Evolutionary conservation across 73 alveolate genomes (phyloP).

Genomic region (Paramecium sexaurelia): DNA sequence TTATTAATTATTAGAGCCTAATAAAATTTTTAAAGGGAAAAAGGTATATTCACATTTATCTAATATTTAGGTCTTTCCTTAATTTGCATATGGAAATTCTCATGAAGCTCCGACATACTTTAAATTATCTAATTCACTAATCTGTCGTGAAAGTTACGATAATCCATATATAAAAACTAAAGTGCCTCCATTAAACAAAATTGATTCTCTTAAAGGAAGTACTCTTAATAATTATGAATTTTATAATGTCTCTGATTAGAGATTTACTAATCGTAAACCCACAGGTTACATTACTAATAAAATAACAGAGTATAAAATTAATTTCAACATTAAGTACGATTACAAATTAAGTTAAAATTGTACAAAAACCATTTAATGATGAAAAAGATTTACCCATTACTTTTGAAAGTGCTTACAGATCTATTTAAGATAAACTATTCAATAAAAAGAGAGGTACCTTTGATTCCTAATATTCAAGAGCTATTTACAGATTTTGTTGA

Average conservation of each 20-base stretch:
- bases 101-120: conserved; percentile 32
- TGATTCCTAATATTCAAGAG: background rate
- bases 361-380: background rate
- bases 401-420: conserved; percentile 38
- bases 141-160: conserved; percentile 50
- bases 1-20: background rate
- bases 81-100: conserved; percentile 59
- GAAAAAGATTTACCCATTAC: background rate
- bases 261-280: background rate
- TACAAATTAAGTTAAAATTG: conserved; percentile 1
- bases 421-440: background rate
- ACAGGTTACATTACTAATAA: conserved; percentile 3
- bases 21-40: background rate
- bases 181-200: background rate
- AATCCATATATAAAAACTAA: conserved; percentile 41
- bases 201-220: conserved; percentile 26
- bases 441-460: conserved; percentile 11
- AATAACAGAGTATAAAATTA: conserved; percentile 22
- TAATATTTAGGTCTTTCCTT: conserved; percentile 15
- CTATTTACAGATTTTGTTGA: conserved; percentile 67
- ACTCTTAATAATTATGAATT: conserved; percentile 52
- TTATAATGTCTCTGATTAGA: conserved; percentile 47
- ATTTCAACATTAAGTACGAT: background rate
- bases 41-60: background rate
- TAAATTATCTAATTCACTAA: background rate